These are phyloP conservation scores for Acorus calamus DNA, from an alignment of 106 monocot genomes.

Conservation along the genomic window DNA sequence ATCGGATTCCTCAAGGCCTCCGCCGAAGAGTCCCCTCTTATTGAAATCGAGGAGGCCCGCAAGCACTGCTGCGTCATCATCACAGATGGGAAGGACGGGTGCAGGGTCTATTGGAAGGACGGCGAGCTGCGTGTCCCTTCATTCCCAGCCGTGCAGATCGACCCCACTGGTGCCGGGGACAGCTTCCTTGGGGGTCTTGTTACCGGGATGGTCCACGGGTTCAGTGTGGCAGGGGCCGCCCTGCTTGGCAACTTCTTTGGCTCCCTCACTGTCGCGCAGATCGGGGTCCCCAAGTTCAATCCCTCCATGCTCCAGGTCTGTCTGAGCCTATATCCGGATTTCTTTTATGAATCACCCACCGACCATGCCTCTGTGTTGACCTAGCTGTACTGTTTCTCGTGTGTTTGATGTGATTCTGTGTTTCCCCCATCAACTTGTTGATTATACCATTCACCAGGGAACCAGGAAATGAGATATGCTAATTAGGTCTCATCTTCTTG, in stretches of 20 bases:
- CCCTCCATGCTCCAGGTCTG: slow-evolving; percentile 54
- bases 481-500: too few species aligned
- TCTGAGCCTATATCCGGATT: too few species aligned
- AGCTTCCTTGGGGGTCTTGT: slow-evolving; percentile 81
- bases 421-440: too few species aligned
- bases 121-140: slow-evolving; percentile 47
- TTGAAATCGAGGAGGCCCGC: slow-evolving; percentile 50
- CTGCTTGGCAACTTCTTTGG: slow-evolving; percentile 88
- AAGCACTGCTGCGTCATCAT: slow-evolving; percentile 65
- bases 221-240: slow-evolving; percentile 55
- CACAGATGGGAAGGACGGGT: slow-evolving; percentile 76
- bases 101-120: slow-evolving; percentile 66
- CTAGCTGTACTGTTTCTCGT: too few species aligned
- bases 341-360: too few species aligned
- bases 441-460: too few species aligned
- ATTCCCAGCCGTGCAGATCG: slow-evolving; percentile 54
- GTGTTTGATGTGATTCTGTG: too few species aligned
- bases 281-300: slow-evolving; percentile 73
- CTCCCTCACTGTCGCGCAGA: slow-evolving; percentile 65
- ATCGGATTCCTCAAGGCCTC: slow-evolving; percentile 81
- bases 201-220: slow-evolving; percentile 45
- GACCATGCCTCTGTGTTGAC: too few species aligned
- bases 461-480: too few species aligned
- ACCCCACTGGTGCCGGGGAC: slow-evolving; percentile 89
- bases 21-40: slow-evolving; percentile 69